Conservation (phyloP, 768 basidiomycete genomes). For the Lentinula aciculospora region DNA sequence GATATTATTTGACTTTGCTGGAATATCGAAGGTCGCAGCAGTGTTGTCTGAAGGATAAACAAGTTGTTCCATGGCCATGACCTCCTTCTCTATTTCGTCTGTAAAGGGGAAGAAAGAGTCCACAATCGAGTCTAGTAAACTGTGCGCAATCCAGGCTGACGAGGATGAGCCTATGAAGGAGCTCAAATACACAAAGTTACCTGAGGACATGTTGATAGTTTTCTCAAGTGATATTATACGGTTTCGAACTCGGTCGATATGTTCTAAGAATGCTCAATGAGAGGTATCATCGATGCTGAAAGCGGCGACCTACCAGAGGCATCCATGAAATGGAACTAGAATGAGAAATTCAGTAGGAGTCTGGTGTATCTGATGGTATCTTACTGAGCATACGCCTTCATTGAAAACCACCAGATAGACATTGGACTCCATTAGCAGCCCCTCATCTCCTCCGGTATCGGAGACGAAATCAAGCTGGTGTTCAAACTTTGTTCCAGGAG, state of each 20-base stretch:
- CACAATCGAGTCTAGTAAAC: slow-evolving; percentile 87
- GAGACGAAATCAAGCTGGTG: slow-evolving; percentile 15
- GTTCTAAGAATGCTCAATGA: slow-evolving; percentile 37
- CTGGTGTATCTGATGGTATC: slow-evolving; percentile 17
- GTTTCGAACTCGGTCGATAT: slow-evolving; percentile 70
- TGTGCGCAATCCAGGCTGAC: slow-evolving; percentile 91
- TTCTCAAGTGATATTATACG: slow-evolving; percentile 62
- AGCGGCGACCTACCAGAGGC: slow-evolving; percentile 45
- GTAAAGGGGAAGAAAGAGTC: slow-evolving; percentile 89
- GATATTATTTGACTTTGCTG: background rate
- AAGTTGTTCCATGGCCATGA: slow-evolving; percentile 68
- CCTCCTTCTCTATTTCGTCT: slow-evolving; percentile 75
- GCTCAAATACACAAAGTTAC: slow-evolving; percentile 28
- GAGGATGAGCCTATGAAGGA: background rate
- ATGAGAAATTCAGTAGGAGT: background rate
- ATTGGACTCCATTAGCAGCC: slow-evolving; percentile 65
- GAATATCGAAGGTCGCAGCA: background rate
- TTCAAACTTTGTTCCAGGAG: slow-evolving; percentile 33
- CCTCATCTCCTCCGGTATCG: slow-evolving; percentile 26
- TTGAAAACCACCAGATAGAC: slow-evolving; percentile 88
- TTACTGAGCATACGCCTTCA: slow-evolving; percentile 77
- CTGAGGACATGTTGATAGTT: slow-evolving; percentile 64
- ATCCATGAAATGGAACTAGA: slow-evolving; percentile 86
- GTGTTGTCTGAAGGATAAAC: slow-evolving; percentile 37
- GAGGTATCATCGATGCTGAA: slow-evolving; percentile 1